These are phyloP conservation scores for Nigrograna mackinnonii DNA, from an alignment of 2,329 filamentous ascomycete species.

Conservation along the genomic window DNA sequence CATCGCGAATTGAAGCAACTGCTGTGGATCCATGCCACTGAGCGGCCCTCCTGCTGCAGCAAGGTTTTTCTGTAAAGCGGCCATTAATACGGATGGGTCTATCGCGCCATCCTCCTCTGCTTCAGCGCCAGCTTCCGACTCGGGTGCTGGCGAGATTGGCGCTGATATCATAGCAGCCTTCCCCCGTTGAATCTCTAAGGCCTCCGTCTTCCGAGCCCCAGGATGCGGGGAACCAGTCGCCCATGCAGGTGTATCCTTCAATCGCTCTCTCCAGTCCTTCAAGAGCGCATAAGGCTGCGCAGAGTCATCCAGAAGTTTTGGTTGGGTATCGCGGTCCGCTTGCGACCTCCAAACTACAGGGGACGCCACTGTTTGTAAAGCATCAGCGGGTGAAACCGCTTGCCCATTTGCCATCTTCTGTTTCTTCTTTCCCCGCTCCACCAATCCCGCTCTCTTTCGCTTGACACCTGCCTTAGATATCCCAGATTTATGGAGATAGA, in stretches of 20 bases:
- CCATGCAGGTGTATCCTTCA: conserved; percentile 33
- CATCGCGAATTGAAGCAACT: conserved; percentile 47
- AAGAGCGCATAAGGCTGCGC: conserved; percentile 43
- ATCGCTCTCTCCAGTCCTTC: conserved; percentile 49
- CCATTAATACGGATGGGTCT: conserved; percentile 44
- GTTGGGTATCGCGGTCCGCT: conserved; percentile 21
- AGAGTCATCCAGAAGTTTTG: conserved; percentile 29
- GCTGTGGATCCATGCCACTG: conserved; percentile 45
- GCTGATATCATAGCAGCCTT: conserved; percentile 11
- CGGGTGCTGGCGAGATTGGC: conserved; percentile 16
- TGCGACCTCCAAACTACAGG: conserved; percentile 41
- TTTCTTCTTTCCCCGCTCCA: conserved; percentile 28
- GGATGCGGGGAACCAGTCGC: conserved; percentile 17
- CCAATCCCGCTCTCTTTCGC: conserved; percentile 28
- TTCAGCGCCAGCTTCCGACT: conserved; percentile 16
- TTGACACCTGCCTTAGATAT: conserved; percentile 23
- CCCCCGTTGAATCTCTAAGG: not conserved
- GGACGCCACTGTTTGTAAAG: conserved; percentile 16
- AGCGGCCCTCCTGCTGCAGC: conserved; percentile 37
- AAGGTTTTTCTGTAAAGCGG: conserved; percentile 36
- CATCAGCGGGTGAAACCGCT: conserved; percentile 4
- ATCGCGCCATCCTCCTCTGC: conserved; percentile 23
- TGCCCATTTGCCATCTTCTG: conserved; percentile 11
- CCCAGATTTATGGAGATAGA: conserved; percentile 20
- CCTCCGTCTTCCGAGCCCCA: conserved; percentile 9